These are phyloP conservation scores for Ustilago lituana DNA, from an alignment of 1,284 basidiomycete genomes.

Conservation along the genomic window DNA sequence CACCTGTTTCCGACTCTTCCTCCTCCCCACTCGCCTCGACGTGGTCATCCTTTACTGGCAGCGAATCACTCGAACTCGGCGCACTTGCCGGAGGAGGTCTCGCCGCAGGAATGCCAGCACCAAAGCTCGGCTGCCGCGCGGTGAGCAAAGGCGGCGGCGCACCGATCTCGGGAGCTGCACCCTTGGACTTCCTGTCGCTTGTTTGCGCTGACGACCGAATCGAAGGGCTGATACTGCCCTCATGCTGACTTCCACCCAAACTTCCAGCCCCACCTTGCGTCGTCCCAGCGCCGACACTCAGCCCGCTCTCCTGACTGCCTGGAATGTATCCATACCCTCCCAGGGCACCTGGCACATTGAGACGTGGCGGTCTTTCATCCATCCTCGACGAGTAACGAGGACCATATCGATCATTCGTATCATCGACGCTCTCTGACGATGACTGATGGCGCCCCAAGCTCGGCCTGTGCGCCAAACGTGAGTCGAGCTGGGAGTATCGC, in stretches of 20 bases:
- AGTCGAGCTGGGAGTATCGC: conserved; percentile 16
- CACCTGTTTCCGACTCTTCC: conserved; percentile 40
- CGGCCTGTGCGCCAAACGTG: conserved; percentile 20
- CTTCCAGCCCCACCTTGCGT: conserved; percentile 13
- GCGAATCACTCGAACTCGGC: background rate
- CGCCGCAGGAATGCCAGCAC: no score
- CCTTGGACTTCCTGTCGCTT: conserved; percentile 18
- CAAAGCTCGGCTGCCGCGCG: conserved; percentile 3
- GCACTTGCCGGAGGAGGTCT: background rate
- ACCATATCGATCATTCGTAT: conserved; percentile 15
- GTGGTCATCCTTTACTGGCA: conserved; percentile 19
- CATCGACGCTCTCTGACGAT: conserved; percentile 39
- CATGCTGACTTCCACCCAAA: conserved; percentile 34
- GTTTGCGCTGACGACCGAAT: conserved; percentile 56
- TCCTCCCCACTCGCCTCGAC: conserved; percentile 33
- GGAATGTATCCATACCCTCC: conserved; percentile 64
- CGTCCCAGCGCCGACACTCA: conserved; percentile 36
- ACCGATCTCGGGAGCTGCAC: conserved; percentile 7
- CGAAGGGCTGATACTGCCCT: conserved; percentile 51
- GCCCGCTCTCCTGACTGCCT: conserved; percentile 59
- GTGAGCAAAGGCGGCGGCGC: conserved; percentile 30
- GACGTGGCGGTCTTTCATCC: conserved; percentile 4
- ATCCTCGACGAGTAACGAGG: background rate
- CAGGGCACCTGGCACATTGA: conserved; percentile 43
- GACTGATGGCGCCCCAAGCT: conserved; percentile 24